These are phyloP conservation scores for Sclerotiophoma versabilis DNA, from an alignment of 2,329 filamentous ascomycete genomes.

Conservation along the genomic window DNA sequence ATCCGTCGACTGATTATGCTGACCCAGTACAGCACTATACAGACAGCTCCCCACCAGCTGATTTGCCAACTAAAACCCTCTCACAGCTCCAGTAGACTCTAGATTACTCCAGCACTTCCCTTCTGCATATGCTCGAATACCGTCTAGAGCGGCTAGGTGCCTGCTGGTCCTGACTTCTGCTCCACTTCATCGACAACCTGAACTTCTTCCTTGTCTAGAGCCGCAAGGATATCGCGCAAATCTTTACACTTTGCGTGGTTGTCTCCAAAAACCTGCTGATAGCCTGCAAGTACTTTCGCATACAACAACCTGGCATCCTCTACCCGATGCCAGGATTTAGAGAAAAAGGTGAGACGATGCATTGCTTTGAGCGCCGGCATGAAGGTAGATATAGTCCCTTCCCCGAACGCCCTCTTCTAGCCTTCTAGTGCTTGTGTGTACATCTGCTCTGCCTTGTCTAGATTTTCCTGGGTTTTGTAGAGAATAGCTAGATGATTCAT, in stretches of 20 bases:
- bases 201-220: background rate
- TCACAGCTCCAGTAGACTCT: too few relatives aligned
- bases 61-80: too few relatives aligned
- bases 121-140: too few relatives aligned
- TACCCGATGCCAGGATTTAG: background rate
- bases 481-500: background rate
- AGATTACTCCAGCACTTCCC: too few relatives aligned
- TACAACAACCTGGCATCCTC: constrained; percentile 9
- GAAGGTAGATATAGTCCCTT: background rate
- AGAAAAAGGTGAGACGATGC: background rate
- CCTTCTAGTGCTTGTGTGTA: background rate
- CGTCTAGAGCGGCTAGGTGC: too few relatives aligned
- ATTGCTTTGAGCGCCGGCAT: background rate
- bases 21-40: too few relatives aligned
- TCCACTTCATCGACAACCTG: too few relatives aligned
- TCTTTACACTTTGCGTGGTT: constrained; percentile 1
- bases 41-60: too few relatives aligned
- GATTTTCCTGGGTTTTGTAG: background rate
- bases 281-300: constrained; percentile 5
- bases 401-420: background rate
- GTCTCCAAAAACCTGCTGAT: constrained; percentile 5
- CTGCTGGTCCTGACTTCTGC: too few relatives aligned
- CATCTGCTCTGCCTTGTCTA: background rate
- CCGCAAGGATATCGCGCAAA: background rate
- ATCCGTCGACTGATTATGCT: too few relatives aligned